phyloP scores from a whole-genome alignment of 2,329 filamentous ascomycete species.

The Apiospora arundinis region DNA sequence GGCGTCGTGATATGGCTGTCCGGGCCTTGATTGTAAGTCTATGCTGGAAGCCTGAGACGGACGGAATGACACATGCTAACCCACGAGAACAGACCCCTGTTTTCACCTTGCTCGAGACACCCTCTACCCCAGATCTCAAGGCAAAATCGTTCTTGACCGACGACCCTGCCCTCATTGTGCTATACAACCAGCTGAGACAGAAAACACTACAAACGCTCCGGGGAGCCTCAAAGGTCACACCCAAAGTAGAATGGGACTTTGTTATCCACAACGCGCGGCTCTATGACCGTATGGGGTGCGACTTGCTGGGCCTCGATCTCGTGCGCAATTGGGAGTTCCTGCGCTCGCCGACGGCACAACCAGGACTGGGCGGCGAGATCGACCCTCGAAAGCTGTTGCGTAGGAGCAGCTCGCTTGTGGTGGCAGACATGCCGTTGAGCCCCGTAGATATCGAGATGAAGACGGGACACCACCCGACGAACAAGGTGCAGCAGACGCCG shows the following conservation, averaged over 20 bases:
- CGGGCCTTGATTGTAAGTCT: constrained; percentile 75
- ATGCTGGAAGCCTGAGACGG: neutral
- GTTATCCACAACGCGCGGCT: constrained; percentile 83
- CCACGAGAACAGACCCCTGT: constrained; percentile 69
- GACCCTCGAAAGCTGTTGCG: constrained; percentile 73
- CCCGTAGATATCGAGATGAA: constrained; percentile 48
- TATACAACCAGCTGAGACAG: constrained; percentile 86
- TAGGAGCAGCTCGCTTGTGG: constrained; percentile 77
- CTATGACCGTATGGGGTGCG: constrained; percentile 92
- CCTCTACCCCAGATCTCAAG: constrained; percentile 71
- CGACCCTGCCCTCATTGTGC: constrained; percentile 84
- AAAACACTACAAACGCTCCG: constrained; percentile 82
- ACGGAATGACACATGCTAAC: constrained; percentile 11
- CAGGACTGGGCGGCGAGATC: constrained; percentile 51
- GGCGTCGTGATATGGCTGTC: constrained; percentile 82
- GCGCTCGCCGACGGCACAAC: constrained; percentile 40
- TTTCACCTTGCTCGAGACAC: constrained; percentile 73
- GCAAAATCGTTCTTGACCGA: constrained; percentile 85
- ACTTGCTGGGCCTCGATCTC: constrained; percentile 84
- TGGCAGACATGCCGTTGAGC: constrained; percentile 71
- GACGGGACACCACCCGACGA: constrained; percentile 47
- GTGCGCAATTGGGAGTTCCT: constrained; percentile 86
- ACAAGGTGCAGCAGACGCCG: constrained; percentile 63
- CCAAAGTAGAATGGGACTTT: constrained; percentile 85
- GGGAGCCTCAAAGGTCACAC: constrained; percentile 82